Evolutionary conservation across 805 yeast genomes (phyloP).

Genomic region (Metschnikowia cerradonensis): DNA sequence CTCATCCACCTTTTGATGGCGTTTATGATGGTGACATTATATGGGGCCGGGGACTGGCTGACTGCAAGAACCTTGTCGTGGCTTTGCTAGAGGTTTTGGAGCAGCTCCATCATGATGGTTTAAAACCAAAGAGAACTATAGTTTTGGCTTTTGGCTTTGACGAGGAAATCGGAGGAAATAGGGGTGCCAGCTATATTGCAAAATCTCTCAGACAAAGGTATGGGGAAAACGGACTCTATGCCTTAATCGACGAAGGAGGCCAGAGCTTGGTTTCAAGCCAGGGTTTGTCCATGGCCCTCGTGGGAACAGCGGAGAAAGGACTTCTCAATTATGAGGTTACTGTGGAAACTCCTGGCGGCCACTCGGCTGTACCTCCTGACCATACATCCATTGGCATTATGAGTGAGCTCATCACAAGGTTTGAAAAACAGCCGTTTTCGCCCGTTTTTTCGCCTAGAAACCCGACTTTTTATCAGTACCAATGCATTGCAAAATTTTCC

Average conservation of each 20-base stretch:
- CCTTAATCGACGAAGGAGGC: slow-evolving; percentile 17
- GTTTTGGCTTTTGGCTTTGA: slow-evolving; percentile 15
- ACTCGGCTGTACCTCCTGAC: slow-evolving; percentile 72
- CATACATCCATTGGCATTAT: slow-evolving; percentile 77
- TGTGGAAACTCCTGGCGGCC: slow-evolving; percentile 69
- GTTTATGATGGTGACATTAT: slow-evolving; percentile 17
- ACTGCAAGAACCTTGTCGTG: slow-evolving; percentile 66
- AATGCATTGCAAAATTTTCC: slow-evolving; percentile 53
- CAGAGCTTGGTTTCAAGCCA: slow-evolving; percentile 10
- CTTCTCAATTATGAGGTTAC: slow-evolving; percentile 18
- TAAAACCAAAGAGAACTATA: slow-evolving; percentile 9
- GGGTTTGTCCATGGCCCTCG: slow-evolving; percentile 9
- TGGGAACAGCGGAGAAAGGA: slow-evolving; percentile 17
- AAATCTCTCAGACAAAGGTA: slow-evolving; percentile 6
- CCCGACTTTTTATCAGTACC: slow-evolving; percentile 57
- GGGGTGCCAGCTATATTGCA: slow-evolving; percentile 12
- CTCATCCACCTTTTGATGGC: slow-evolving; percentile 13
- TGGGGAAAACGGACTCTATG: slow-evolving; percentile 13
- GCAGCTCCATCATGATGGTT: slow-evolving; percentile 7
- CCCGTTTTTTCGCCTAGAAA: slow-evolving; percentile 47
- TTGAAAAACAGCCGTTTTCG: slow-evolving; percentile 55
- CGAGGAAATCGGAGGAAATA: slow-evolving; percentile 14
- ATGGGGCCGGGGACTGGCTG: slow-evolving; percentile 23
- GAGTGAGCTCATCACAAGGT: slow-evolving; percentile 41
- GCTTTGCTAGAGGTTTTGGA: slow-evolving; percentile 50